A percentile compares a stretch with the other conserved stretches of the same genome.
These are phyloP conservation scores for Fusarium cyanostomum DNA, from an alignment of 2,329 filamentous ascomycete species.

Conservation along the genomic window DNA sequence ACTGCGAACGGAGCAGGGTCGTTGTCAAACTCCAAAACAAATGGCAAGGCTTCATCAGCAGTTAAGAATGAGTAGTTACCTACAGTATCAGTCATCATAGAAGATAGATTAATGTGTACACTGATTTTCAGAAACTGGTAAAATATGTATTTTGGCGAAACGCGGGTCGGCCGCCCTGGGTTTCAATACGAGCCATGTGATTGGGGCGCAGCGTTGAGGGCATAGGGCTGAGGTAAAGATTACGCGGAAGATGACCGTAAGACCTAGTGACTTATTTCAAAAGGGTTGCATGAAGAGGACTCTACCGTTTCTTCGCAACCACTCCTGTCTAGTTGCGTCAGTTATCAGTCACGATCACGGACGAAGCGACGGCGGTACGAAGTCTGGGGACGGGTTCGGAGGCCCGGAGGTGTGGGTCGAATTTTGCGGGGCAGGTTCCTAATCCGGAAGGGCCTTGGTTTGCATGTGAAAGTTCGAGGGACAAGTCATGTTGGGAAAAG, in stretches of 20 bases:
- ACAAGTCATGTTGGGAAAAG: background rate
- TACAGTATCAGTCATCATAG: background rate
- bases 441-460: constrained; percentile 6
- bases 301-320: constrained; percentile 27
- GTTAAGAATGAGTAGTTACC: constrained; percentile 8
- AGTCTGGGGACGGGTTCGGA: constrained; percentile 25
- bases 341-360: constrained; percentile 18
- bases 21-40: constrained; percentile 9
- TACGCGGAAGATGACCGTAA: constrained; percentile 42
- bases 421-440: constrained; percentile 18
- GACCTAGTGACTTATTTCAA: constrained; percentile 20
- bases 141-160: background rate
- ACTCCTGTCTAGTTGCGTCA: constrained; percentile 8
- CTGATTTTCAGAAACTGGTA: background rate
- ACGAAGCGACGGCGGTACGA: constrained; percentile 4
- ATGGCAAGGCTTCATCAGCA: constrained; percentile 24
- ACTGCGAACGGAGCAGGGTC: background rate
- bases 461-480: constrained; percentile 28
- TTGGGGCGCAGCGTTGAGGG: constrained; percentile 4
- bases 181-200: constrained; percentile 9
- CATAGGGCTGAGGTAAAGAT: constrained; percentile 36
- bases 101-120: constrained; percentile 1
- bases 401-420: constrained; percentile 17
- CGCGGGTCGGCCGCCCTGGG: background rate
- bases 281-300: constrained; percentile 17